Base-by-base conservation (phyloP, 2,329 filamentous ascomycete species). In the Westerdykella aurantiaca region DNA sequence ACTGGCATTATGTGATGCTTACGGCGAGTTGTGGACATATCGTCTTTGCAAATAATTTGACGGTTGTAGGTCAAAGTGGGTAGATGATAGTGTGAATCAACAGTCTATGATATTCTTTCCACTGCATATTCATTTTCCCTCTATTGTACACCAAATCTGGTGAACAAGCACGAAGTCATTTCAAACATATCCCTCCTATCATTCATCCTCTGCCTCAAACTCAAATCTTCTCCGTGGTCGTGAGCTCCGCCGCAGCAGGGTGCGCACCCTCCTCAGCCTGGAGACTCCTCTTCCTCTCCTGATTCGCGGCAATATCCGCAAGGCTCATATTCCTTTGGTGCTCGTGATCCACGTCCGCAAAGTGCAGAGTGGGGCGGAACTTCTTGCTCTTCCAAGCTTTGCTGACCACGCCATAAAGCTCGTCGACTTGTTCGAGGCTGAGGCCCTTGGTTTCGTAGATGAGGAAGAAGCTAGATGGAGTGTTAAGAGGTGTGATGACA, bases 361-460 rank as follows among this genome's bases (percentile, higher is more conserved):
- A 69, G 0, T 48, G 46, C 12, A 70, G 45, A 22, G 53, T 44
- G 1, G 84, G 83, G 52, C 81, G 75, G 60, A 87, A 88, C 12
- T 63, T 52, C 55, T 76, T 79, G 70, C 80, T 85, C 58, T 86
- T 77, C 84, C 84, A 88, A 0, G 84, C 84, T 50, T 82, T 76
- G 45, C 77, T 71, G 41, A 87, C 79, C 42, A 83, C 75, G 61
- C 86, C 83, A 69, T 88, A 88, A 72, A 88, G 81, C 63, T 88
- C 84, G 63, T 88, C 84, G 55, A 88, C 86, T 70, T 88, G 83
- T 62, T 88, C 85, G 42, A 88, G 72, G 55, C 80, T 83, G 61
- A 88, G 82, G 61, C 84, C 85, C 69, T 83, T 86, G 9, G 85
- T 88, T 67, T 88, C 85, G 58, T 83, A 88, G 38, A 88, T 81